Conservation (phyloP, 148 eudicot species). For the Rhododendron griersonianum region DNA sequence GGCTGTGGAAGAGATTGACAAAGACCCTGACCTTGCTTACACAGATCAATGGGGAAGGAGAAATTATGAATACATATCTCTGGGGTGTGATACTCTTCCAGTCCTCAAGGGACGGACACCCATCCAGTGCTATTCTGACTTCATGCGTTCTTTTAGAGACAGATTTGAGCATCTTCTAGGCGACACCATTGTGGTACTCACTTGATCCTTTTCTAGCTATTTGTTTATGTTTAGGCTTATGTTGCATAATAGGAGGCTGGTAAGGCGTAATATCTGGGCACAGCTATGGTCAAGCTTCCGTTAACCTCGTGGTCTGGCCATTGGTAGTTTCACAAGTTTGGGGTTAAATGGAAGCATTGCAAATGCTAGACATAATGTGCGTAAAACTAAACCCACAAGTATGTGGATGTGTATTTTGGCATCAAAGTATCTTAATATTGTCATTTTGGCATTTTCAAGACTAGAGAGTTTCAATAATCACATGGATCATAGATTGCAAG, state of each 20-base stretch:
- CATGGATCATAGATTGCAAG: neutral
- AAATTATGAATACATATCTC: slow-evolving; percentile 73
- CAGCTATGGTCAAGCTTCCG: neutral
- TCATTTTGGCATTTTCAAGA: neutral
- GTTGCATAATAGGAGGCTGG: neutral
- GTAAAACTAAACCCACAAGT: neutral
- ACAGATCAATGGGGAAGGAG: slow-evolving; percentile 94
- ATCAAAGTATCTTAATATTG: neutral
- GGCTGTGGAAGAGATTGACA: slow-evolving; percentile 72
- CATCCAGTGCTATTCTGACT: slow-evolving; percentile 75
- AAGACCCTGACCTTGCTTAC: slow-evolving; percentile 74
- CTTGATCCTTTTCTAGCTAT: neutral
- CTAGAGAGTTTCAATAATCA: neutral
- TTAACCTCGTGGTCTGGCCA: neutral
- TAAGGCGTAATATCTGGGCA: neutral
- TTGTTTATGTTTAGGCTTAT: neutral
- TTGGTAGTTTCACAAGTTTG: neutral
- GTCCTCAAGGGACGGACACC: slow-evolving; percentile 85
- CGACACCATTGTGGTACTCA: slow-evolving; percentile 73
- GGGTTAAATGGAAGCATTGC: neutral
- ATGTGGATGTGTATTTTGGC: neutral
- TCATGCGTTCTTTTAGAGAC: slow-evolving; percentile 75
- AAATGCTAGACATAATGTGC: neutral
- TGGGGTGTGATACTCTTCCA: slow-evolving; percentile 67
- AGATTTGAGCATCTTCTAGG: slow-evolving; percentile 68